Percentiles rank a stretch among this genome's conserved stretches.
Conservation (phyloP, 345 rosid species). For the Raphanus sativus region DNA sequence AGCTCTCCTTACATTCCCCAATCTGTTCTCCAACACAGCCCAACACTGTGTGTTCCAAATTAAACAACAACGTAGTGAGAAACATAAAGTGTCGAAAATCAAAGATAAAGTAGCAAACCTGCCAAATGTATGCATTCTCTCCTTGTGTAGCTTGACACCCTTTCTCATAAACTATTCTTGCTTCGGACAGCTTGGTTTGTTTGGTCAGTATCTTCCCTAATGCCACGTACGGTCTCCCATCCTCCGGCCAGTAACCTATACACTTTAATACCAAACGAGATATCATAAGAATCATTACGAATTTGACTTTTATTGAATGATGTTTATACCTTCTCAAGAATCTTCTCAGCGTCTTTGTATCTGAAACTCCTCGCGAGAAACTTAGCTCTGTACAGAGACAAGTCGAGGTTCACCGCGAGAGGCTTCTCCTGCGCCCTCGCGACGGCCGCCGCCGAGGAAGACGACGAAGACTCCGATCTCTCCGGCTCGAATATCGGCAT, state of each 20-base stretch:
- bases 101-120: constrained; percentile 49
- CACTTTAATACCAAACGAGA: constrained; percentile 52
- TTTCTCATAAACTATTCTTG: constrained; percentile 73
- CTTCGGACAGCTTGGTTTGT: constrained; percentile 64
- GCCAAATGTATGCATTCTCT: constrained; percentile 97
- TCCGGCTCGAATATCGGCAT: constrained; percentile 89
- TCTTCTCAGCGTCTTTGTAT: constrained; percentile 65
- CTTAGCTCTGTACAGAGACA: constrained; percentile 83
- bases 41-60: constrained; percentile 73
- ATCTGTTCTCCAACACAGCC: constrained; percentile 85
- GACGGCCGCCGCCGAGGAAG: constrained; percentile 35
- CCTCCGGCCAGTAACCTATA: constrained; percentile 88
- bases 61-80: not conserved
- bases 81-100: not conserved
- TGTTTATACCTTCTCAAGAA: constrained; percentile 65
- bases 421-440: constrained; percentile 55
- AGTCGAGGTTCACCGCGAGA: constrained; percentile 71
- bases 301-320: not conserved
- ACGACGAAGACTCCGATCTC: constrained; percentile 48
- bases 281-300: not conserved
- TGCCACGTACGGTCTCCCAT: constrained; percentile 88
- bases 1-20: constrained; percentile 82
- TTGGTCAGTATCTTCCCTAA: constrained; percentile 76
- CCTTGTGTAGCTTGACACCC: constrained; percentile 97
- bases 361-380: constrained; percentile 53